Base-by-base conservation (phyloP, 306 rosid genomes). In the Delonix regia region DNA sequence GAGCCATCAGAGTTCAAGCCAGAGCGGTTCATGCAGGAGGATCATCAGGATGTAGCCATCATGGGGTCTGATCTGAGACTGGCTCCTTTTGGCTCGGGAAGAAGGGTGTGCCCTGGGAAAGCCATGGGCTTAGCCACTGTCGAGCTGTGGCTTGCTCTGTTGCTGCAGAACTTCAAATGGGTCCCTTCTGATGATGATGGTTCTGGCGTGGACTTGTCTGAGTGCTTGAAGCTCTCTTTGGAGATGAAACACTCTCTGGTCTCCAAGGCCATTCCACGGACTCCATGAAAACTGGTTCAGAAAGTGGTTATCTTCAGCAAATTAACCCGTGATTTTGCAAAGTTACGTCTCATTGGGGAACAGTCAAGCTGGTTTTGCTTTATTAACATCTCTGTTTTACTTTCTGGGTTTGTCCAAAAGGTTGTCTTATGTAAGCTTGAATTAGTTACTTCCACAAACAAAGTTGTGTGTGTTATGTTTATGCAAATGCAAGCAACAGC, bases 41-140 rank as follows among this genome's bases (percentile, higher is more conserved):
- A 21, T 4, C 62, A 21, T 4, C 62, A 76, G 0, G 84, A 73
- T 3, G 53, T 88, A 0, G 24, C 80, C 1, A 88, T 93, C 0
- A 81, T 88, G 91, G 98, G 98, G 4, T 89, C 90, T 0, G 98
- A 93, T 75, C 81, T 93, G 0, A 84, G 97, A 79, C 25, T 93
- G 64, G 98, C 98, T 19, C 98, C 98, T 0, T 93, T 93, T 12
- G 97, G 97, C 0, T 84, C 98, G 0, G 98, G 98, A 7, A 79
- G 97, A 60, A 84, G 97, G 73, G 93, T 87, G 4, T 93, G 98
- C 1, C 98, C 98, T 0, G 98, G 98, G 0, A 93, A 91, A 36
- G 90, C 97, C 45, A 61, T 91, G 93, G 98, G 97, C 0, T 45
- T 93, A 57, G 93, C 94, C 45, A 86, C 93, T 0, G 92, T 91